These are phyloP conservation scores for Leishmania guyanensis DNA, from an alignment of 208 protist species.

Conservation along the genomic window DNA sequence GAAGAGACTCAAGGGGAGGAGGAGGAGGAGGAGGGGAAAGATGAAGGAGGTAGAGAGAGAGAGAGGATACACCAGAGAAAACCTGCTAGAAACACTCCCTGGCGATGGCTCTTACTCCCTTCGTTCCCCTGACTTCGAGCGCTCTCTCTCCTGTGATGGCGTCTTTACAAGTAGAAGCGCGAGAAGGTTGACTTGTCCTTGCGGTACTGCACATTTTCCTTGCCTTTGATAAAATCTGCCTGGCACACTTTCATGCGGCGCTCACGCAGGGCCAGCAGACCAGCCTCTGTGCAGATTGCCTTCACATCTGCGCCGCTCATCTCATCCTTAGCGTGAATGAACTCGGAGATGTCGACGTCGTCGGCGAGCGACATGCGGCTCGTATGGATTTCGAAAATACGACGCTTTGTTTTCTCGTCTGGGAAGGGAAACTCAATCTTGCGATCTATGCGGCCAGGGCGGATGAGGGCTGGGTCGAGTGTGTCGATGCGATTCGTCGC, in stretches of 20 bases:
- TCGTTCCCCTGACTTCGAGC: not conserved
- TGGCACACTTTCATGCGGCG: constrained; percentile 99
- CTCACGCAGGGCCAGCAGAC: constrained; percentile 99
- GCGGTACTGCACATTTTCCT: constrained; percentile 99
- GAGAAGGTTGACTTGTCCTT: constrained; percentile 98
- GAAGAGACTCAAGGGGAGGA: not conserved
- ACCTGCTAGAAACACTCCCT: not conserved
- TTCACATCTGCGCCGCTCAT: constrained; percentile 99
- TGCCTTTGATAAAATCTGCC: constrained; percentile 99
- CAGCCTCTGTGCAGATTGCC: constrained; percentile 99
- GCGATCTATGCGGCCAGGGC: constrained; percentile 99
- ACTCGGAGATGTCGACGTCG: constrained; percentile 99
- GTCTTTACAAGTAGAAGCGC: constrained; percentile 96
- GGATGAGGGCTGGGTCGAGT: constrained; percentile 99
- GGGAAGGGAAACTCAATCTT: constrained; percentile 99
- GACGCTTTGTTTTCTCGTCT: constrained; percentile 98
- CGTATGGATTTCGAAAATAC: constrained; percentile 99
- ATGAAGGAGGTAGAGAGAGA: not conserved
- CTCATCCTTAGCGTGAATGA: constrained; percentile 99
- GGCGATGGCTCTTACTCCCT: not conserved
- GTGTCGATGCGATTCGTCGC: constrained; percentile 99
- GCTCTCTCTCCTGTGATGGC: not conserved
- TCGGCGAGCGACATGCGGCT: constrained; percentile 98
- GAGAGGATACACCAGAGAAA: not conserved
- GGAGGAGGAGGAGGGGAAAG: not conserved